Evolutionary conservation across 73 alveolate genomes (phyloP).

Genomic region (Paramecium bursaria): DNA sequence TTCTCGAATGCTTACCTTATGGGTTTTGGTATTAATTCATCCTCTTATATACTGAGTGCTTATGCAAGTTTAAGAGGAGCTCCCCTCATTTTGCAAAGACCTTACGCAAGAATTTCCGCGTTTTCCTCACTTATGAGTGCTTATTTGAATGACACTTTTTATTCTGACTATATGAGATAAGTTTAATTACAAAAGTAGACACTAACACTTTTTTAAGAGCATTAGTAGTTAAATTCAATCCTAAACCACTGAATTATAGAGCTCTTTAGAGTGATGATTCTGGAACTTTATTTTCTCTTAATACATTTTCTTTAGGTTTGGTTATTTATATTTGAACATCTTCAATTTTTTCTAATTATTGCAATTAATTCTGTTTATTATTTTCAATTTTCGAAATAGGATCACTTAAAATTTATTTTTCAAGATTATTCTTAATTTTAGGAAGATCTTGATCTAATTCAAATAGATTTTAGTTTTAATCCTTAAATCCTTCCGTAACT

Average conservation of each 20-base stretch:
- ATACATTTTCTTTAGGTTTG: not conserved
- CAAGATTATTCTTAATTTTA: not conserved
- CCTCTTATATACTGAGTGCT: conserved; percentile 82
- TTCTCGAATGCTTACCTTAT: conserved; percentile 83
- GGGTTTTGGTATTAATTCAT: conserved; percentile 77
- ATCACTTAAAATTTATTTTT: not conserved
- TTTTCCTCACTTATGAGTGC: conserved; percentile 69
- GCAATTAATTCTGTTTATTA: not conserved
- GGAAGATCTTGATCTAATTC: not conserved
- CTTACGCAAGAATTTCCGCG: conserved; percentile 75
- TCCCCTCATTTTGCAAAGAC: conserved; percentile 89
- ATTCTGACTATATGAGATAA: not conserved
- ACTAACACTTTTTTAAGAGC: conserved; percentile 78
- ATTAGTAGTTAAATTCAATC: conserved; percentile 79
- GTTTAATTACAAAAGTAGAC: conserved; percentile 7
- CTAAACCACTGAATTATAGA: conserved; percentile 79
- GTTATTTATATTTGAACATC: not conserved
- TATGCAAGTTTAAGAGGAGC: conserved; percentile 86
- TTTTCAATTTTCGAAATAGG: not conserved
- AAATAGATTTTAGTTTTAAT: too few species aligned
- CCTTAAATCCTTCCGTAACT: not conserved
- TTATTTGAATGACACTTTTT: not conserved
- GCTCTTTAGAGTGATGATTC: conserved; percentile 79
- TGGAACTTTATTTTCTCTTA: conserved; percentile 71
- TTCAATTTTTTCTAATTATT: not conserved